Percentiles rank a stretch among this genome's conserved stretches.
Conservation (phyloP, 2,329 filamentous ascomycete genomes). For the Zasmidium angulare region DNA sequence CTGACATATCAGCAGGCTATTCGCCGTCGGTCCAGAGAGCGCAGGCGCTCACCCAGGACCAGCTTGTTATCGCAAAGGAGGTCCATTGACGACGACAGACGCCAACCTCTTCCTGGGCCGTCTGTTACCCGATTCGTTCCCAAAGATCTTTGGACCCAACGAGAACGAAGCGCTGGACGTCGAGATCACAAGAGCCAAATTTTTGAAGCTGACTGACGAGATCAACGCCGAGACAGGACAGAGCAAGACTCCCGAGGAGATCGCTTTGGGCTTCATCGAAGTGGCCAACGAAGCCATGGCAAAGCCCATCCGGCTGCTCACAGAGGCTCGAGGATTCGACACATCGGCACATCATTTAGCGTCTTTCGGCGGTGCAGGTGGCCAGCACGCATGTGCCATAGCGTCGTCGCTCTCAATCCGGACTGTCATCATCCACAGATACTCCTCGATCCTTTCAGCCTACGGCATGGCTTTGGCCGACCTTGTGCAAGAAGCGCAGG, state of each 20-base stretch:
- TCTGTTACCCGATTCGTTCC: conserved; percentile 33
- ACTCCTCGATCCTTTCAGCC: conserved; percentile 81
- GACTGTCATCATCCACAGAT: conserved; percentile 78
- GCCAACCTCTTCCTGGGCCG: conserved; percentile 37
- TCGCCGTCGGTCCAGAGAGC: conserved; percentile 22
- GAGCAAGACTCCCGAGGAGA: conserved; percentile 68
- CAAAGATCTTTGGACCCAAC: conserved; percentile 35
- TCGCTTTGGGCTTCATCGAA: conserved; percentile 80
- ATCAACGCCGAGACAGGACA: conserved; percentile 38
- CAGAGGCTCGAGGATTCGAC: conserved; percentile 84
- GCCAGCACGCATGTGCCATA: conserved; percentile 82
- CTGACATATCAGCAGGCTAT: conserved; percentile 1
- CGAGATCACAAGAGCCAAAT: conserved; percentile 17
- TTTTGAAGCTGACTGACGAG: conserved; percentile 18
- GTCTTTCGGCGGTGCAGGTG: conserved; percentile 84
- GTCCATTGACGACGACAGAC: conserved; percentile 37
- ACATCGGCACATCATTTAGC: conserved; percentile 80
- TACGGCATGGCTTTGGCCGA: conserved; percentile 89
- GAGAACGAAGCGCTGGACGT: conserved; percentile 30
- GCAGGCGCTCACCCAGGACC: conserved; percentile 34
- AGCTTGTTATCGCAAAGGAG: conserved; percentile 37
- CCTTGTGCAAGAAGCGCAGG: conserved; percentile 82
- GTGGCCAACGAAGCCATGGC: conserved; percentile 88
- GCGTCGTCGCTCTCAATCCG: conserved; percentile 76
- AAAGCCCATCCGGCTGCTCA: conserved; percentile 79